phyloP scores from a whole-genome alignment of 768 basidiomycete species.

The Kwoniella shandongensis region DNA sequence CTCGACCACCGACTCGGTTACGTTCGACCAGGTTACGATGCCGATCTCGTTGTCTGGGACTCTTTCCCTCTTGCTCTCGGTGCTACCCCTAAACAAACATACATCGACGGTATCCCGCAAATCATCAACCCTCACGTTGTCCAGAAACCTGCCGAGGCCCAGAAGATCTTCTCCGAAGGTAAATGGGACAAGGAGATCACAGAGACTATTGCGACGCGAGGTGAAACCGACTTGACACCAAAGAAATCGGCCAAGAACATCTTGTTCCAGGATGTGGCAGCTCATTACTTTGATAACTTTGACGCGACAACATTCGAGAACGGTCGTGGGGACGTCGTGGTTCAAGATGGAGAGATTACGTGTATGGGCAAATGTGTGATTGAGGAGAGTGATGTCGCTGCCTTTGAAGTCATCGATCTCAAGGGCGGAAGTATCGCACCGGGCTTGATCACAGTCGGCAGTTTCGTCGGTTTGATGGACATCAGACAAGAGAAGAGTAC shows the following conservation, averaged over 20 bases:
- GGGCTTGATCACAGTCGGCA: constrained; percentile 66
- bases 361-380: constrained; percentile 57
- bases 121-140: constrained; percentile 52
- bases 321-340: constrained; percentile 55
- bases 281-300: constrained; percentile 52
- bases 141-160: constrained; percentile 62
- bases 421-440: constrained; percentile 65
- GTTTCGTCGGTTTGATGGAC: constrained; percentile 68
- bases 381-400: constrained; percentile 4
- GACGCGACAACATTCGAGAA: constrained; percentile 28
- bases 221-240: constrained; percentile 68
- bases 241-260: constrained; percentile 56
- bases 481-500: constrained; percentile 68
- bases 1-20: constrained; percentile 74
- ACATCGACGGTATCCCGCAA: constrained; percentile 81
- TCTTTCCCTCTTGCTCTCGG: constrained; percentile 72
- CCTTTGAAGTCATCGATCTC: constrained; percentile 61
- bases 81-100: constrained; percentile 76
- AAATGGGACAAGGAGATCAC: constrained; percentile 69
- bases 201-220: constrained; percentile 66
- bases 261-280: constrained; percentile 67
- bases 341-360: constrained; percentile 60
- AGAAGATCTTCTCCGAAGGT: constrained; percentile 64
- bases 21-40: constrained; percentile 70
- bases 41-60: constrained; percentile 67